Evolutionary conservation across 1,284 basidiomycete species (phyloP).

Genomic region (Ustilago nuda): DNA sequence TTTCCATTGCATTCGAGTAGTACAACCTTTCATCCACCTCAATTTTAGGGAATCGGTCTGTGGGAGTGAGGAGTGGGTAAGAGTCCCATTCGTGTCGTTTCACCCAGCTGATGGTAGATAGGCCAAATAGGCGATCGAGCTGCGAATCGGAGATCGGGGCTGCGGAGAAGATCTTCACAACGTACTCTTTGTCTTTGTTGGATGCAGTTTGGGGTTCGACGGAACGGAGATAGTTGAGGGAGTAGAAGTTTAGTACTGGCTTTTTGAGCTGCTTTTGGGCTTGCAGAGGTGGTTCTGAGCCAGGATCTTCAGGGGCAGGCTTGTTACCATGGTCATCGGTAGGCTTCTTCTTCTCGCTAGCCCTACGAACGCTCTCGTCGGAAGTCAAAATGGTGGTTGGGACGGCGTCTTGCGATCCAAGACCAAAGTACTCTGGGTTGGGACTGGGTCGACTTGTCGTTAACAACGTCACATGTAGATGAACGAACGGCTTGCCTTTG

Average conservation of each 20-base stretch:
- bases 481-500: constrained; percentile 80
- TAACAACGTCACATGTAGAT: constrained; percentile 88
- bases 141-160: constrained; percentile 77
- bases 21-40: constrained; percentile 81
- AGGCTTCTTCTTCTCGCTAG: constrained; percentile 20
- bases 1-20: constrained; percentile 88
- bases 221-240: constrained; percentile 83
- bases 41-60: constrained; percentile 78
- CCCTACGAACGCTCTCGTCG: constrained; percentile 51
- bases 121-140: constrained; percentile 71
- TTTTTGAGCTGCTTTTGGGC: constrained; percentile 13
- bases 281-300: constrained; percentile 3
- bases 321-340: background rate
- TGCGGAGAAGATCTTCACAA: constrained; percentile 80
- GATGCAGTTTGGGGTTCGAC: constrained; percentile 68
- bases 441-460: constrained; percentile 79
- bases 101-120: constrained; percentile 75
- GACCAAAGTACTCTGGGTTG: constrained; percentile 79
- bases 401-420: constrained; percentile 71
- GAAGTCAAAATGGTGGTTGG: constrained; percentile 80
- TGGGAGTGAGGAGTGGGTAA: constrained; percentile 77
- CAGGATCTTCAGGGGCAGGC: constrained; percentile 1
- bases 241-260: constrained; percentile 80
- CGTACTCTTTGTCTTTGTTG: constrained; percentile 46
- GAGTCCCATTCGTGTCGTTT: constrained; percentile 78